These are phyloP conservation scores for Arctium minus DNA, from an alignment of 129 eudicot species.

Conservation along the genomic window DNA sequence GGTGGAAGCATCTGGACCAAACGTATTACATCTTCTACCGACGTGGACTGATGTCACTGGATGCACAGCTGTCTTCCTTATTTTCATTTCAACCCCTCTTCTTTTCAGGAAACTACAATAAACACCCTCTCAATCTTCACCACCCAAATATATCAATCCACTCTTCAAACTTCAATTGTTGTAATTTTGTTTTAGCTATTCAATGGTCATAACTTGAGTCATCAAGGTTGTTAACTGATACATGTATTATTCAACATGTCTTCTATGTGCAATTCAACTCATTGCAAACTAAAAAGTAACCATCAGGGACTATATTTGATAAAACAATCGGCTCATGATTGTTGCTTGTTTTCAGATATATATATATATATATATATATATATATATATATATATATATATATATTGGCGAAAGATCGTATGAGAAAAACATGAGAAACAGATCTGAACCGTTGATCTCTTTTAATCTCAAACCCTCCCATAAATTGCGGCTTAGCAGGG, in stretches of 20 bases:
- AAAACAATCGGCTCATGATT: no score
- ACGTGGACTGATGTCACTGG: constrained; percentile 19
- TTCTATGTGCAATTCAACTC: neutral
- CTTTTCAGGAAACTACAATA: neutral
- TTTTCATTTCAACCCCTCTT: neutral
- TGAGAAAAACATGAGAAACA: no score
- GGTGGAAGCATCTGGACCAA: constrained; percentile 30
- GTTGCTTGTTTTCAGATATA: no score
- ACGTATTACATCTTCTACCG: constrained; percentile 28
- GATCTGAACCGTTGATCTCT: no score
- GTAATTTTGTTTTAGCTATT: no score
- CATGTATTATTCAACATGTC: neutral
- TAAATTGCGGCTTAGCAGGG: no score
- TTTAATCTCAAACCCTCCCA: no score
- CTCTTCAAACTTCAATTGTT: neutral
- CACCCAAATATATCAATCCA: neutral
- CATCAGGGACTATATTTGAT: neutral
- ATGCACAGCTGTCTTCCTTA: constrained; percentile 5
- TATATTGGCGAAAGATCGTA: no score
- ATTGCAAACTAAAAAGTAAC: no score
- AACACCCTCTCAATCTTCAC: neutral
- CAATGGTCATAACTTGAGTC: no score
- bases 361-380: no score
- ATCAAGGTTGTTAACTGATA: neutral
- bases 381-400: no score